Percentiles rank a stretch among this genome's conserved stretches.
phyloP scores from a whole-genome alignment of 164 flowering plant species.

The Stephania japonica region DNA sequence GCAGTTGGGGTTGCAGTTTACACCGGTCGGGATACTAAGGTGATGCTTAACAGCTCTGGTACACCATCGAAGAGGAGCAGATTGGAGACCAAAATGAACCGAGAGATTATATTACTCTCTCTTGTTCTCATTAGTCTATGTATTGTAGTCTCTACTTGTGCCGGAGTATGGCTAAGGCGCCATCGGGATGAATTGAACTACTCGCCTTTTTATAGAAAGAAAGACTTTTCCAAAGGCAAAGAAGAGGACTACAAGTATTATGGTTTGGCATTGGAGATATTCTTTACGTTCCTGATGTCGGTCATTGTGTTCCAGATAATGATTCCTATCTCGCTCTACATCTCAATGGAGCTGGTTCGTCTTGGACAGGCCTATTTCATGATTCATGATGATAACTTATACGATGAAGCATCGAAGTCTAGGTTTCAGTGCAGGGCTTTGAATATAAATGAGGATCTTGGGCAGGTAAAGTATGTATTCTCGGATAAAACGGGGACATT shows the following conservation, averaged over 20 bases:
- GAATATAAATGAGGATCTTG: slow-evolving; percentile 96
- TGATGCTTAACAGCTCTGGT: slow-evolving; percentile 93
- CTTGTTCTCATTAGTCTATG: slow-evolving; percentile 64
- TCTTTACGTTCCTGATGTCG: slow-evolving; percentile 83
- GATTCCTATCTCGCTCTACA: slow-evolving; percentile 97
- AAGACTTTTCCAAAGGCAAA: slow-evolving; percentile 36
- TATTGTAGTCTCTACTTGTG: slow-evolving; percentile 49
- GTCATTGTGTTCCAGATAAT: slow-evolving; percentile 95
- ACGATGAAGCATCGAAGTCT: slow-evolving; percentile 67
- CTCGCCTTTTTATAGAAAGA: slow-evolving; percentile 59
- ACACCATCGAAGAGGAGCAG: slow-evolving; percentile 94
- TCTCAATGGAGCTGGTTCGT: slow-evolving; percentile 98
- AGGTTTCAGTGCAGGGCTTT: slow-evolving; percentile 93
- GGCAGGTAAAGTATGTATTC: slow-evolving; percentile 87
- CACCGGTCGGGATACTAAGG: slow-evolving; percentile 90
- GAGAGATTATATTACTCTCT: slow-evolving; percentile 75
- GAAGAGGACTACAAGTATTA: slow-evolving; percentile 49
- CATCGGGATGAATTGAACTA: slow-evolving; percentile 55
- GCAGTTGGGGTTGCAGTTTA: slow-evolving; percentile 85
- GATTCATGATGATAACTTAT: slow-evolving; percentile 59
- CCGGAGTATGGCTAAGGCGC: slow-evolving; percentile 70
- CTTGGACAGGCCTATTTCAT: slow-evolving; percentile 96
- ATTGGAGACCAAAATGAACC: slow-evolving; percentile 83
- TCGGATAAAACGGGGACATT: slow-evolving; percentile 98
- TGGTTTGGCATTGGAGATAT: slow-evolving; percentile 74